A percentile compares a stretch with the other conserved stretches of the same genome.
Conservation (phyloP, 1,284 basidiomycete genomes). For the Takashimella tepidaria region DNA sequence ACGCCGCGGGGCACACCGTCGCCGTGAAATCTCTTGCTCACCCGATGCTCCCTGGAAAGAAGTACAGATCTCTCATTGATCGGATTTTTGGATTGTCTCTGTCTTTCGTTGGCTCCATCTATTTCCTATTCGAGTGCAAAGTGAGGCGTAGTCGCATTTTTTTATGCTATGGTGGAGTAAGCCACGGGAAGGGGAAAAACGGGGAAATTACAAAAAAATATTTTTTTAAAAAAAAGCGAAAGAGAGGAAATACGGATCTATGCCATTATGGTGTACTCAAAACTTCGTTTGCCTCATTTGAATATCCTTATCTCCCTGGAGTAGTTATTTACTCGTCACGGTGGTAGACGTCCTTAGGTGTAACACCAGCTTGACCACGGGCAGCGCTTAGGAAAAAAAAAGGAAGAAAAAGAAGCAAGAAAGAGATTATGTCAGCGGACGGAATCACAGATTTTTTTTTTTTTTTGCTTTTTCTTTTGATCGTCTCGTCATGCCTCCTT, state of each 20-base stretch:
- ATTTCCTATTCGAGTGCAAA: too few species aligned
- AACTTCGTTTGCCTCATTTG: background rate
- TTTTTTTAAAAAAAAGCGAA: background rate
- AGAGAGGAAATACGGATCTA: background rate
- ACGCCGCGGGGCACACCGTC: too few species aligned
- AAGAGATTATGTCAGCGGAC: background rate
- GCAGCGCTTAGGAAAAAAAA: constrained; percentile 55
- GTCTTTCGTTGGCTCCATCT: too few species aligned
- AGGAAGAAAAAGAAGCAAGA: constrained; percentile 1
- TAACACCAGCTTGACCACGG: constrained; percentile 72
- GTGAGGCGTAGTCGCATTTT: too few species aligned
- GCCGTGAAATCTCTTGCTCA: too few species aligned
- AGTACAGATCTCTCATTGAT: too few species aligned
- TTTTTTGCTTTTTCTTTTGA: too few species aligned
- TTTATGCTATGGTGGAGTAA: too few species aligned
- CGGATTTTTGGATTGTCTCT: too few species aligned
- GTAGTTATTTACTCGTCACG: constrained; percentile 38
- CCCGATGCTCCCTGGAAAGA: too few species aligned
- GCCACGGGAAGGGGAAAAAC: background rate
- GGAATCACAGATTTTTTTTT: too few species aligned
- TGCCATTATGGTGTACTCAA: background rate
- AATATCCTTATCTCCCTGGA: background rate
- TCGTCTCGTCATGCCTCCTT: too few species aligned
- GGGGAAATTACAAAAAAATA: background rate
- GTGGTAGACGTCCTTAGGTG: constrained; percentile 71